These are phyloP conservation scores for Musa troglodytarum DNA, from an alignment of 176 grass and related monocot species.

Conservation along the genomic window DNA sequence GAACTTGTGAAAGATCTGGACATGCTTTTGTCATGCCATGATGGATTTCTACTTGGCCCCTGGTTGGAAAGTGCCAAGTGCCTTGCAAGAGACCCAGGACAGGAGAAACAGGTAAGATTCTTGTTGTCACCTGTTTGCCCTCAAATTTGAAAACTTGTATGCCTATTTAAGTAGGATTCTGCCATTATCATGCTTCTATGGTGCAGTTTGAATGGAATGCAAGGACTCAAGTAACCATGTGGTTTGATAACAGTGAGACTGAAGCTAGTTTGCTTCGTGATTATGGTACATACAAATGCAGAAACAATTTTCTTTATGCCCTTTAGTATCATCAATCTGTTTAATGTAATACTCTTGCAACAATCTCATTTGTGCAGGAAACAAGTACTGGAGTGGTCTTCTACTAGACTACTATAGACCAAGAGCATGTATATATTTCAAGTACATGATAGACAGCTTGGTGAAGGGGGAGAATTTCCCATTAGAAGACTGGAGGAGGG, in stretches of 20 bases:
- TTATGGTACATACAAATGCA: conserved; percentile 32
- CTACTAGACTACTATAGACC: conserved; percentile 60
- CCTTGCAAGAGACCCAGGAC: conserved; percentile 41
- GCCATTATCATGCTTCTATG: neutral
- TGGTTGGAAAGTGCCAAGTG: conserved; percentile 66
- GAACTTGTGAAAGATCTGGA: conserved; percentile 59
- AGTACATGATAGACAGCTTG: conserved; percentile 49
- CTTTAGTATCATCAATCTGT: neutral
- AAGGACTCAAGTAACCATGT: conserved; percentile 85
- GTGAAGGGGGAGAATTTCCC: conserved; percentile 40
- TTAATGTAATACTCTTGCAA: neutral
- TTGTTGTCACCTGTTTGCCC: neutral
- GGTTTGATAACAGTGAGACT: conserved; percentile 72
- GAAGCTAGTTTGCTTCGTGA: conserved; percentile 73
- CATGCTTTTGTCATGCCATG: conserved; percentile 45
- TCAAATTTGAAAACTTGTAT: conserved; percentile 2
- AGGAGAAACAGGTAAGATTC: conserved; percentile 51
- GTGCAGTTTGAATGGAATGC: conserved; percentile 96
- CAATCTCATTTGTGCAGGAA: conserved; percentile 40
- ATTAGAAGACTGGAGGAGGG: conserved; percentile 56
- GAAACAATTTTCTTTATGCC: neutral
- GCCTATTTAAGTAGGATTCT: neutral
- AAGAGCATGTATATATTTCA: conserved; percentile 65
- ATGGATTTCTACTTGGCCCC: conserved; percentile 76
- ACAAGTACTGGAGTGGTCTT: conserved; percentile 87